These are phyloP conservation scores for Naganishia randhawae DNA, from an alignment of 768 basidiomycete species.

Conservation along the genomic window DNA sequence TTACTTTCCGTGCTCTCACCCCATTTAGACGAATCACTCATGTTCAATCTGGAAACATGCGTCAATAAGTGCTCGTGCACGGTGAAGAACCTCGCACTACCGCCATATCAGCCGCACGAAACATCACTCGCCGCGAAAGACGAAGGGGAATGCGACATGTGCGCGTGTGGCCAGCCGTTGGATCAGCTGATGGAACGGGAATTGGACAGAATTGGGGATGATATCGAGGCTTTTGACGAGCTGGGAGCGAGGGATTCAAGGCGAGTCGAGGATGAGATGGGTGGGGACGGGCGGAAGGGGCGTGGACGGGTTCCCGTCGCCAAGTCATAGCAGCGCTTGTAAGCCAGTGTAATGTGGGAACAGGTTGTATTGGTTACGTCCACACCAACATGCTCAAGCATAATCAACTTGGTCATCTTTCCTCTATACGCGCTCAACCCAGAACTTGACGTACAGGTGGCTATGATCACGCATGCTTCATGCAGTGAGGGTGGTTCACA, in stretches of 20 bases:
- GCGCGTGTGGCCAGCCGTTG: conserved; percentile 30
- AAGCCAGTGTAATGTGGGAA: too few species aligned
- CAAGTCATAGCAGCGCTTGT: not conserved
- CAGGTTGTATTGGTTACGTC: not conserved
- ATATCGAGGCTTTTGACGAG: conserved; percentile 15
- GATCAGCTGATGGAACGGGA: conserved; percentile 28
- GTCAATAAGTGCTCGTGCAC: conserved; percentile 30
- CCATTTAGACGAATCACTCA: too few species aligned
- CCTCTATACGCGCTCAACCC: too few species aligned
- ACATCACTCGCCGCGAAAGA: conserved; percentile 2
- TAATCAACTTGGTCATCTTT: not conserved
- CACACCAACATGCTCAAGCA: not conserved
- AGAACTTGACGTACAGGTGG: too few species aligned
- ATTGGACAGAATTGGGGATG: conserved; percentile 15
- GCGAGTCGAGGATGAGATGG: not conserved
- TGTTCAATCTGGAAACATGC: too few species aligned
- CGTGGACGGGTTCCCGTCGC: not conserved
- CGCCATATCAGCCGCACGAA: conserved; percentile 24
- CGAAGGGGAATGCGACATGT: conserved; percentile 27
- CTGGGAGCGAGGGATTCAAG: not conserved
- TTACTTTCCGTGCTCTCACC: not conserved
- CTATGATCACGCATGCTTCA: too few species aligned
- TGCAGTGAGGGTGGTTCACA: too few species aligned
- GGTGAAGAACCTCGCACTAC: conserved; percentile 22
- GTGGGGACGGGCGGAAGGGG: not conserved